Evolutionary conservation across 2,329 filamentous ascomycete species (phyloP).

Genomic region (Diaporthe vexans): DNA sequence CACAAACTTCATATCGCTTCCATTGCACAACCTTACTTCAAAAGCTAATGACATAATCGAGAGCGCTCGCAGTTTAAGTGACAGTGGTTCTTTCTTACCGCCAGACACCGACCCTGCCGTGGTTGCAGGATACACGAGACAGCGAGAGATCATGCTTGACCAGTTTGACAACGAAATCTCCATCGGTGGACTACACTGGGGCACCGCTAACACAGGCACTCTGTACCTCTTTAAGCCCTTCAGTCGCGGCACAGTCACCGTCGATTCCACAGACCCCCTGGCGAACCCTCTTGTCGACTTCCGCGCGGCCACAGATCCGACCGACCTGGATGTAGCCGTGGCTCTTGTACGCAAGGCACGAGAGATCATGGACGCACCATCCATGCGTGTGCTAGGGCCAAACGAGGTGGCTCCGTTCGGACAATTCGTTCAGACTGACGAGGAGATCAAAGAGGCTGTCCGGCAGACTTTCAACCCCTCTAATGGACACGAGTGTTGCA

Average conservation of each 20-base stretch:
- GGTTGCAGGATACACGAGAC: neutral
- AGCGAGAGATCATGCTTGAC: neutral
- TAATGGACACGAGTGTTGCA: conserved; percentile 16
- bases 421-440: neutral
- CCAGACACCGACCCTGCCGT: neutral
- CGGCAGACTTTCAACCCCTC: conserved; percentile 8
- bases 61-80: neutral
- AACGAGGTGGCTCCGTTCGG: conserved; percentile 3
- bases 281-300: conserved; percentile 55
- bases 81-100: neutral
- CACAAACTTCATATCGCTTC: conserved; percentile 21
- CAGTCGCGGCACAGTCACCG: conserved; percentile 55
- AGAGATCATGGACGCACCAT: conserved; percentile 5
- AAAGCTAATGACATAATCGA: neutral
- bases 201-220: conserved; percentile 47
- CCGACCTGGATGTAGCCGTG: conserved; percentile 53
- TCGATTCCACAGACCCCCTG: conserved; percentile 53
- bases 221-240: conserved; percentile 56
- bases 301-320: conserved; percentile 54
- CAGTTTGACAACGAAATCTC: neutral
- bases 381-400: conserved; percentile 10
- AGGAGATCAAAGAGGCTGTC: neutral
- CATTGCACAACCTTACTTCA: neutral
- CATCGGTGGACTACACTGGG: conserved; percentile 46
- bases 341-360: conserved; percentile 49